Percentiles rank a stretch among this genome's conserved stretches.
phyloP scores from a whole-genome alignment of 768 basidiomycete species.

The Russula earlei region DNA sequence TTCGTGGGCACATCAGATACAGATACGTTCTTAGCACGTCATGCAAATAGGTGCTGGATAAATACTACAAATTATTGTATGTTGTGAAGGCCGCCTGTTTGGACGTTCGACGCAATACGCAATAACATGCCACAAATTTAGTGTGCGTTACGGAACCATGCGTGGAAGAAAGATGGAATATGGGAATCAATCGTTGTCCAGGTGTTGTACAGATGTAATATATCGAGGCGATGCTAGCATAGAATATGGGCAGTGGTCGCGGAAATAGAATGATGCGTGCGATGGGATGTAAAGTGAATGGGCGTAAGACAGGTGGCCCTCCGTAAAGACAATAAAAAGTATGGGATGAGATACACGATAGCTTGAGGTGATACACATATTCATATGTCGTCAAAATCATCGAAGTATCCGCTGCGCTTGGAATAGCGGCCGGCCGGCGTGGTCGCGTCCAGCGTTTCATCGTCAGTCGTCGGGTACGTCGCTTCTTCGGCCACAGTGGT shows the following conservation, averaged over 20 bases:
- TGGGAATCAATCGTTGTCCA: slow-evolving; percentile 2
- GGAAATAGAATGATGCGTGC: slow-evolving; percentile 8
- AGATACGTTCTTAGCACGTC: neutral
- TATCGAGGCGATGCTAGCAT: slow-evolving; percentile 13
- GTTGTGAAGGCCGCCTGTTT: neutral
- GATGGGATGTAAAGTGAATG: slow-evolving; percentile 1
- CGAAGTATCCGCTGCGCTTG: slow-evolving; percentile 36
- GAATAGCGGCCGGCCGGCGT: slow-evolving; percentile 70
- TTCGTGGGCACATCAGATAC: neutral
- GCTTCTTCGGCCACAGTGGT: slow-evolving; percentile 29
- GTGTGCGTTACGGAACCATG: neutral
- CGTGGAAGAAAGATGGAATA: neutral
- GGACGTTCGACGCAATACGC: neutral
- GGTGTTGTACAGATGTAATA: slow-evolving; percentile 14
- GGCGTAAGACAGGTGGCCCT: neutral
- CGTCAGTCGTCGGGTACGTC: slow-evolving; percentile 50
- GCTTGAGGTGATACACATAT: slow-evolving; percentile 23
- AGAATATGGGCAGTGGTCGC: slow-evolving; percentile 10
- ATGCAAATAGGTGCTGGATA: neutral
- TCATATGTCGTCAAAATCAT: slow-evolving; percentile 28
- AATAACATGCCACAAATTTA: slow-evolving; percentile 1
- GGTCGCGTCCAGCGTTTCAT: slow-evolving; percentile 62
- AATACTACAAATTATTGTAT: slow-evolving; percentile 14
- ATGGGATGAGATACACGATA: slow-evolving; percentile 1
- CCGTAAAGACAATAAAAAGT: neutral